phyloP scores from a whole-genome alignment of 2,329 filamentous ascomycete species.

The Aspergillus quadrilineatus region DNA sequence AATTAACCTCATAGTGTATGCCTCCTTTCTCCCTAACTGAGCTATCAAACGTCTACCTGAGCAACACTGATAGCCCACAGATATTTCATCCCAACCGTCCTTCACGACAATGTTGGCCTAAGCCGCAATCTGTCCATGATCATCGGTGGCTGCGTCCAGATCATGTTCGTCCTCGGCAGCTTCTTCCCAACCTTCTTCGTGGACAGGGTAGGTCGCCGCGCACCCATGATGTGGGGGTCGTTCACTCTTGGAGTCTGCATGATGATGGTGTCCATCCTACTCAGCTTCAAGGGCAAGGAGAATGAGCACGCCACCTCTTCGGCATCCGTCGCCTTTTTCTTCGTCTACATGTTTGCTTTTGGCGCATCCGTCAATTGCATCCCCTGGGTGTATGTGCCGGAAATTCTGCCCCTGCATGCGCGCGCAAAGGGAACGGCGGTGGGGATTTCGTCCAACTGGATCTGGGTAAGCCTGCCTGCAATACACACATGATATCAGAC shows the following conservation, averaged over 20 bases:
- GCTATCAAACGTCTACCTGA: background rate
- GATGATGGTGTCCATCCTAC: constrained; percentile 36
- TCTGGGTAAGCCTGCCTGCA: constrained; percentile 29
- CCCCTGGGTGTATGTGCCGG: constrained; percentile 52
- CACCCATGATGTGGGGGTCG: constrained; percentile 37
- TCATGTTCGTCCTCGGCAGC: constrained; percentile 36
- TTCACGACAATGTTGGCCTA: constrained; percentile 15
- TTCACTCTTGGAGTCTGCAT: constrained; percentile 37
- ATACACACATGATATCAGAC: too few species aligned
- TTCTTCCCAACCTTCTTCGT: constrained; percentile 48
- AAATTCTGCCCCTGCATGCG: constrained; percentile 52
- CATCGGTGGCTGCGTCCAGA: constrained; percentile 28
- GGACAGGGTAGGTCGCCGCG: constrained; percentile 40
- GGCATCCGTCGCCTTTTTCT: constrained; percentile 52
- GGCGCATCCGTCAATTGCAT: constrained; percentile 49
- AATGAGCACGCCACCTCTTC: constrained; percentile 38
- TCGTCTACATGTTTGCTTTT: constrained; percentile 45
- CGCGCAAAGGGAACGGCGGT: constrained; percentile 50
- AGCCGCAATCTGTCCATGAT: constrained; percentile 24
- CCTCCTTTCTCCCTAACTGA: background rate
- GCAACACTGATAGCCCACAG: background rate
- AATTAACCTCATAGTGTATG: constrained; percentile 47
- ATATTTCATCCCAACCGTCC: background rate
- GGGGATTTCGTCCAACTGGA: constrained; percentile 45
- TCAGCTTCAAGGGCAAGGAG: constrained; percentile 44